phyloP scores from a whole-genome alignment of 495 filamentous ascomycete species.

The Bombardia bombarda region DNA sequence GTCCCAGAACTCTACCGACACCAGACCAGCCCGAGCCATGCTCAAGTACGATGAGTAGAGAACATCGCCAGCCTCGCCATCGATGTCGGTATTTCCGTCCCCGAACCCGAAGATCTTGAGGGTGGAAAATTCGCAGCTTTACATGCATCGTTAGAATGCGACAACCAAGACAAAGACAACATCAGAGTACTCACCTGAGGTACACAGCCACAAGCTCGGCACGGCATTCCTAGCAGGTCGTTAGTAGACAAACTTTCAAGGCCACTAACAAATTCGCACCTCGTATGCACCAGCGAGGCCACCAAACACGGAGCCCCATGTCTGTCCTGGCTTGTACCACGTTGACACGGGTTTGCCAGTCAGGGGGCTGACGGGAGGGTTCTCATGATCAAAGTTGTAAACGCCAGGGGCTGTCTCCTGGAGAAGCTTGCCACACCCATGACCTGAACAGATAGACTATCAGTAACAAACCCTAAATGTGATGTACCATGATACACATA shows the following conservation, averaged over 20 bases:
- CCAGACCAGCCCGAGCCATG: slow-evolving; percentile 86
- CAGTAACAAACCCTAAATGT: not conserved
- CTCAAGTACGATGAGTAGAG: slow-evolving; percentile 78
- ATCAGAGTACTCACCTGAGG: slow-evolving; percentile 53
- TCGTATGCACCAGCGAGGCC: slow-evolving; percentile 81
- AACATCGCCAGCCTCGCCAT: slow-evolving; percentile 72
- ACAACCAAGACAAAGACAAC: slow-evolving; percentile 45
- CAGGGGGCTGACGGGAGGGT: slow-evolving; percentile 75
- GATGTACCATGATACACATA: not conserved
- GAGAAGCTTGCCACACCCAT: slow-evolving; percentile 90
- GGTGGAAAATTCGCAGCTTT: slow-evolving; percentile 75
- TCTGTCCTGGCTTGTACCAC: slow-evolving; percentile 91
- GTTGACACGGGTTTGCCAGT: slow-evolving; percentile 68
- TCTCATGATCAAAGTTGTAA: slow-evolving; percentile 78
- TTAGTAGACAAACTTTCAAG: not conserved
- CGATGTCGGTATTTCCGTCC: slow-evolving; percentile 60
- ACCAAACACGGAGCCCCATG: slow-evolving; percentile 89
- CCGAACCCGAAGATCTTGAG: slow-evolving; percentile 89
- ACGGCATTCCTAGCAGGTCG: slow-evolving; percentile 35
- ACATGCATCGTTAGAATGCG: slow-evolving; percentile 26
- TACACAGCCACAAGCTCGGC: slow-evolving; percentile 90
- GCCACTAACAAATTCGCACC: slow-evolving; percentile 29
- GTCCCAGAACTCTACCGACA: slow-evolving; percentile 83
- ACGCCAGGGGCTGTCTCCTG: slow-evolving; percentile 75
- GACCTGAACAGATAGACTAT: slow-evolving; percentile 25